phyloP scores from a whole-genome alignment of 257 asterid genomes.

The Verbascum thapsus region DNA sequence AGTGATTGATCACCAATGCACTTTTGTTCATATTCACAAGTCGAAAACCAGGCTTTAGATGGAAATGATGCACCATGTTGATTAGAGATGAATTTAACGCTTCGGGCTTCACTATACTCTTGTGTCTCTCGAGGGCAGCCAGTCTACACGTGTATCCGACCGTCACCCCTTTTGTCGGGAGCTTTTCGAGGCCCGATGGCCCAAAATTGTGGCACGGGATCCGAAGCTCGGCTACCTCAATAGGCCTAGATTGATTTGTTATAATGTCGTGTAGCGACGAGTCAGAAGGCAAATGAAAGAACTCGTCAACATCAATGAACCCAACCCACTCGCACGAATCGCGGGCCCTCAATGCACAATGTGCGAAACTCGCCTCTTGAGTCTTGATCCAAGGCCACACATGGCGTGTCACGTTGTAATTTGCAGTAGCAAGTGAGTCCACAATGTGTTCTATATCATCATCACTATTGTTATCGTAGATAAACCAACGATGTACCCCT shows the following conservation, averaged over 20 bases:
- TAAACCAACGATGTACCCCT: conserved; percentile 70
- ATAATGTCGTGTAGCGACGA: conserved; percentile 36
- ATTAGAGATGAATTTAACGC: conserved; percentile 55
- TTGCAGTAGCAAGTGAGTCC: conserved; percentile 24
- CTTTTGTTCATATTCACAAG: conserved; percentile 37
- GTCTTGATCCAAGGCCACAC: conserved; percentile 89
- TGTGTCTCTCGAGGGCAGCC: conserved; percentile 68
- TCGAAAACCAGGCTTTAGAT: conserved; percentile 42
- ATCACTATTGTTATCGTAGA: conserved; percentile 73
- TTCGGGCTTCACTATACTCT: conserved; percentile 69
- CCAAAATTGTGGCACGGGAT: conserved; percentile 64
- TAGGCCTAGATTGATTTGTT: conserved; percentile 20
- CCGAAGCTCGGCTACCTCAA: conserved; percentile 51
- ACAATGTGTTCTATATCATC: conserved; percentile 46
- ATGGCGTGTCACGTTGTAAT: conserved; percentile 43
- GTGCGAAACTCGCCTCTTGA: conserved; percentile 83
- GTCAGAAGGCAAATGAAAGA: conserved; percentile 47
- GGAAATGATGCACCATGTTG: conserved; percentile 77
- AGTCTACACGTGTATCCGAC: conserved; percentile 75
- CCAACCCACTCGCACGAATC: conserved; percentile 76
- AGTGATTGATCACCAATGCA: conserved; percentile 65
- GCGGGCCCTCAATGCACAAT: conserved; percentile 66
- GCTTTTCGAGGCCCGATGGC: conserved; percentile 55
- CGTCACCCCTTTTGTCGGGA: conserved; percentile 58
- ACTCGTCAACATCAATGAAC: conserved; percentile 83